phyloP scores from a whole-genome alignment of 148 eudicot species.

The Diospyros lotus region DNA sequence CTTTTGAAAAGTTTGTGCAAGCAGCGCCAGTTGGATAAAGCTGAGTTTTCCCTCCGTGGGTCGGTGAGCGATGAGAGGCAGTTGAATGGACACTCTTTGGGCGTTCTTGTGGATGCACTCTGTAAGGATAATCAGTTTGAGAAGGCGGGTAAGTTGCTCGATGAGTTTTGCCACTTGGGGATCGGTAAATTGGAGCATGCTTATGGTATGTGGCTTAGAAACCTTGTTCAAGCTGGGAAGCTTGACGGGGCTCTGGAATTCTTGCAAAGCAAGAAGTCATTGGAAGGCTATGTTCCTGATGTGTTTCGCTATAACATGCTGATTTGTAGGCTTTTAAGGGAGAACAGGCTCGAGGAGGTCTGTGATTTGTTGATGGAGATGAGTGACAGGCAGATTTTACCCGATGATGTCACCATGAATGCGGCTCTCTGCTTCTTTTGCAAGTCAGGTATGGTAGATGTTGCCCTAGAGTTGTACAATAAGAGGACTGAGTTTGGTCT shows the following conservation, averaged over 20 bases:
- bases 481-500: conserved; percentile 56
- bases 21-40: conserved; percentile 50
- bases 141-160: conserved; percentile 50
- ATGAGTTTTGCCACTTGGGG: conserved; percentile 43
- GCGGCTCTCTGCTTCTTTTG: conserved; percentile 68
- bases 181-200: conserved; percentile 32
- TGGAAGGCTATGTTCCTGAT: conserved; percentile 64
- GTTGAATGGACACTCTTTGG: conserved; percentile 24
- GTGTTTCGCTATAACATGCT: conserved; percentile 56
- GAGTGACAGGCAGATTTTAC: conserved; percentile 47
- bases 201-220: conserved; percentile 61
- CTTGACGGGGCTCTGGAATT: conserved; percentile 57
- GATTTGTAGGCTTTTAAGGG: conserved; percentile 51
- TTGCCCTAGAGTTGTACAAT: conserved; percentile 57
- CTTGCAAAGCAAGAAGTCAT: conserved; percentile 27
- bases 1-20: conserved; percentile 58
- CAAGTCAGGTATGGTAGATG: conserved; percentile 81
- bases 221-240: conserved; percentile 52
- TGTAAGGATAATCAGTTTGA: conserved; percentile 49
- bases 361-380: conserved; percentile 79
- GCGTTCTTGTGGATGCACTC: conserved; percentile 45
- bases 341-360: conserved; percentile 61
- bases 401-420: conserved; percentile 79
- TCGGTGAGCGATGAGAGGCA: conserved; percentile 12
- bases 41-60: conserved; percentile 49